Evolutionary conservation across 2,329 filamentous ascomycete species (phyloP).

Genomic region (Fusarium luffae): DNA sequence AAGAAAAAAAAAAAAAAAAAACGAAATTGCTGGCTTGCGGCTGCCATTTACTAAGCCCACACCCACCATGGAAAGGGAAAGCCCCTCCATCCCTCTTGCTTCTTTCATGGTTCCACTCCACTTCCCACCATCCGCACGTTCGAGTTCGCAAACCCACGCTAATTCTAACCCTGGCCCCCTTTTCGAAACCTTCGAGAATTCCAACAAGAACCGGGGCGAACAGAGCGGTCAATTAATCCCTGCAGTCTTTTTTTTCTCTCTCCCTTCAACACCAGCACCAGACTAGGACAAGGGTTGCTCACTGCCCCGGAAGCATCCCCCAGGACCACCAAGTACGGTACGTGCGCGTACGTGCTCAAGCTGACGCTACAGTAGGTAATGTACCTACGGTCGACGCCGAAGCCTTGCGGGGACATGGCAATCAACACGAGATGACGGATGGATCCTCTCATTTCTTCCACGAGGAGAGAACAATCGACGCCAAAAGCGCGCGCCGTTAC

Average conservation of each 20-base stretch:
- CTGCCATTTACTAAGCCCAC: slow-evolving; percentile 9
- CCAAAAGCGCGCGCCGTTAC: slow-evolving; percentile 11
- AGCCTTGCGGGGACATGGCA: slow-evolving; percentile 44
- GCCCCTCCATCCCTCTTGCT: slow-evolving; percentile 9
- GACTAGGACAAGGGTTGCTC: slow-evolving; percentile 32
- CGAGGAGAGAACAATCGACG: slow-evolving; percentile 12
- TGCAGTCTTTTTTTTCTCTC: slow-evolving; percentile 22
- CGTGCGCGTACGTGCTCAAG: slow-evolving; percentile 17
- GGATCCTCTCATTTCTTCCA: slow-evolving; percentile 45
- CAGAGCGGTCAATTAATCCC: slow-evolving; percentile 44
- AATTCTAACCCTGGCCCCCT: slow-evolving; percentile 41
- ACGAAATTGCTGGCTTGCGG: slow-evolving; percentile 33
- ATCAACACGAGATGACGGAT: slow-evolving; percentile 49
- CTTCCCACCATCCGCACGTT: slow-evolving; percentile 33
- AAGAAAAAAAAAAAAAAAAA: not conserved
- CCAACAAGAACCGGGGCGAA: slow-evolving; percentile 44
- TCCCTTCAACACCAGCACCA: slow-evolving; percentile 38
- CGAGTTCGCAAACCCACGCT: slow-evolving; percentile 40
- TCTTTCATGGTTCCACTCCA: slow-evolving; percentile 6
- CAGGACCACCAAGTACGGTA: not conserved
- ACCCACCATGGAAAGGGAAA: slow-evolving; percentile 1
- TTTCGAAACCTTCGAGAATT: slow-evolving; percentile 50
- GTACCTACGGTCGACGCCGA: slow-evolving; percentile 41
- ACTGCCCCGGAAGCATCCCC: slow-evolving; percentile 32
- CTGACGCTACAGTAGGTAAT: slow-evolving; percentile 10